A percentile compares a stretch with the other conserved stretches of the same genome.
phyloP scores from a whole-genome alignment of 2,329 filamentous ascomycete species.

The Neonectria punicea region DNA sequence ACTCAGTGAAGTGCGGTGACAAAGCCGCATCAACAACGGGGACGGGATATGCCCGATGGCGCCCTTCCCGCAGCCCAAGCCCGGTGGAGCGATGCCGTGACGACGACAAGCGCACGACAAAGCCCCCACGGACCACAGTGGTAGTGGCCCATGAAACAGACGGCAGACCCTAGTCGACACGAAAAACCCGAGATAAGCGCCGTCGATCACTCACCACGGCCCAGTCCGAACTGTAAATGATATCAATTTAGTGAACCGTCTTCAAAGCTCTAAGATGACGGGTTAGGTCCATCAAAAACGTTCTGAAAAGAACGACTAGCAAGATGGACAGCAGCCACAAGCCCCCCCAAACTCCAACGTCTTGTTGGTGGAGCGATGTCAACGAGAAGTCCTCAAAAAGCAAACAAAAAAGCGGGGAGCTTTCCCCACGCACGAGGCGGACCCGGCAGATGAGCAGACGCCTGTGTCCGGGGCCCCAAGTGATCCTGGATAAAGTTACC shows the following conservation, averaged over 20 bases:
- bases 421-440: constrained; percentile 23
- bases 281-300: background rate
- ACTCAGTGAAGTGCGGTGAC: constrained; percentile 14
- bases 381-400: constrained; percentile 46
- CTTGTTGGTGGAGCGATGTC: background rate
- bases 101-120: constrained; percentile 5
- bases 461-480: constrained; percentile 32
- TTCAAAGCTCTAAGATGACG: background rate
- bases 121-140: constrained; percentile 18
- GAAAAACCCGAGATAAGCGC: constrained; percentile 25
- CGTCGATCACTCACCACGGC: background rate
- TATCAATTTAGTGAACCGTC: background rate
- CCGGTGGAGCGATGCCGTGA: constrained; percentile 23
- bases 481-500: background rate
- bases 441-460: constrained; percentile 24
- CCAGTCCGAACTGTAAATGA: background rate
- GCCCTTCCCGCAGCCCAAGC: constrained; percentile 8
- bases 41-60: constrained; percentile 18
- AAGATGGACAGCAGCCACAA: background rate
- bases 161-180: constrained; percentile 10
- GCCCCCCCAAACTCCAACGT: constrained; percentile 1
- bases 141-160: constrained; percentile 9
- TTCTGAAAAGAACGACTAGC: background rate
- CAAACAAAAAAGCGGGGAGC: constrained; percentile 15
- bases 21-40: constrained; percentile 21